Percentiles rank a stretch among this genome's conserved stretches.
These are phyloP conservation scores for Clonostachys sp. DNA, from an alignment of 2,329 filamentous ascomycete genomes.

Conservation along the genomic window DNA sequence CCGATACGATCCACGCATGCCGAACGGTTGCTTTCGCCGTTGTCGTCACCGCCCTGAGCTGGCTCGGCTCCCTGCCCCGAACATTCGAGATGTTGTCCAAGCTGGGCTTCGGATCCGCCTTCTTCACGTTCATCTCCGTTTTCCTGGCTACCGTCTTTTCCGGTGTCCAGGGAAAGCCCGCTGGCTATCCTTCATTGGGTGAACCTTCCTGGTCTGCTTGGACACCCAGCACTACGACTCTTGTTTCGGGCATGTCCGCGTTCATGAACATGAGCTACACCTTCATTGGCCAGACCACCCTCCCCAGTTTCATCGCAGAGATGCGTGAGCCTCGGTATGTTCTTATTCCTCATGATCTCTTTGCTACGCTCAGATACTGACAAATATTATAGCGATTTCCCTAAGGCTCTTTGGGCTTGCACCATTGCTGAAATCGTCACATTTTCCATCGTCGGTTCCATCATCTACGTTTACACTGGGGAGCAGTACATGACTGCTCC, in stretches of 20 bases:
- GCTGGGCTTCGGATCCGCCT: constrained; percentile 72
- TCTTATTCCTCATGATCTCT: background rate
- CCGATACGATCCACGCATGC: constrained; percentile 54
- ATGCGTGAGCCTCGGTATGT: constrained; percentile 63
- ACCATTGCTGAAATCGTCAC: constrained; percentile 84
- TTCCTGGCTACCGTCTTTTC: constrained; percentile 80
- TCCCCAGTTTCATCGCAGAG: constrained; percentile 92
- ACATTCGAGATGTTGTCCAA: constrained; percentile 80
- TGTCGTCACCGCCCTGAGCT: constrained; percentile 71
- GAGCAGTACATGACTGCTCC: constrained; percentile 85
- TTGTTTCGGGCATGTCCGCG: constrained; percentile 77
- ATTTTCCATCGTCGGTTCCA: constrained; percentile 77
- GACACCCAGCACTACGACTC: constrained; percentile 67
- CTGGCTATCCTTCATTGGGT: constrained; percentile 56
- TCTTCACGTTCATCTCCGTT: constrained; percentile 89
- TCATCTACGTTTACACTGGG: constrained; percentile 84
- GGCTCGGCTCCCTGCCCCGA: constrained; percentile 74
- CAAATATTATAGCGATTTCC: constrained; percentile 61
- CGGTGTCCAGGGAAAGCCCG: constrained; percentile 69
- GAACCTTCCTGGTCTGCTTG: constrained; percentile 64
- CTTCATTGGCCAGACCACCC: constrained; percentile 91
- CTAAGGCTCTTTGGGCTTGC: constrained; percentile 87
- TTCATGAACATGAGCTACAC: constrained; percentile 96
- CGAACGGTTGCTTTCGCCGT: constrained; percentile 80
- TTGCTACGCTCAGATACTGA: too few species aligned